A percentile compares a stretch with the other conserved stretches of the same genome.
phyloP scores from a whole-genome alignment of 148 eudicot genomes.

The Arctostaphylos glauca region DNA sequence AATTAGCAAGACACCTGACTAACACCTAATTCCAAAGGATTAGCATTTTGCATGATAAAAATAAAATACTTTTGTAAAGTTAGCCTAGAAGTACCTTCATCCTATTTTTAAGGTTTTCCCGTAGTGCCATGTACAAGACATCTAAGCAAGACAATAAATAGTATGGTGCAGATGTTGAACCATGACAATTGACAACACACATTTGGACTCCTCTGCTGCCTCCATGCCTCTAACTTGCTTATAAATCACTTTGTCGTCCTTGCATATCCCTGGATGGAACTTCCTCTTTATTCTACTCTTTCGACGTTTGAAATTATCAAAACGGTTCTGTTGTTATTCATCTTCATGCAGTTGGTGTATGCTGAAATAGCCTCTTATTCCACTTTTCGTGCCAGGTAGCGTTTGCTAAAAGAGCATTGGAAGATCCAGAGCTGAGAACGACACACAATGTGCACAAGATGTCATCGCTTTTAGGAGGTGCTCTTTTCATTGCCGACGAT shows the following conservation, averaged over 20 bases:
- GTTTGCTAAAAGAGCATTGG: constrained; percentile 75
- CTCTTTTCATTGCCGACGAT: constrained; percentile 82
- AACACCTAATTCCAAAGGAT: neutral
- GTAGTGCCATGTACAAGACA: neutral
- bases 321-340: neutral
- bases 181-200: neutral
- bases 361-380: neutral
- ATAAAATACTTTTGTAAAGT: neutral
- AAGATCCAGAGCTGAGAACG: constrained; percentile 72
- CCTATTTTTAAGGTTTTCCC: neutral
- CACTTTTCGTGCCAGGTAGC: constrained; percentile 51
- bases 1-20: neutral
- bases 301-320: neutral
- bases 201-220: neutral
- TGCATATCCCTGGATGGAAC: neutral
- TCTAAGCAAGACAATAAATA: neutral
- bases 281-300: neutral
- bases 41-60: neutral
- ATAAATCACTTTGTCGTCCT: neutral
- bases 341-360: neutral
- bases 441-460: constrained; percentile 86
- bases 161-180: neutral
- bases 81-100: neutral
- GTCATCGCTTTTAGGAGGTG: constrained; percentile 79
- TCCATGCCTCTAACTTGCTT: neutral